A percentile compares a stretch with the other conserved stretches of the same genome.
Evolutionary conservation across 768 basidiomycete species (phyloP).

Genomic region (Podaxis carcinomalis): DNA sequence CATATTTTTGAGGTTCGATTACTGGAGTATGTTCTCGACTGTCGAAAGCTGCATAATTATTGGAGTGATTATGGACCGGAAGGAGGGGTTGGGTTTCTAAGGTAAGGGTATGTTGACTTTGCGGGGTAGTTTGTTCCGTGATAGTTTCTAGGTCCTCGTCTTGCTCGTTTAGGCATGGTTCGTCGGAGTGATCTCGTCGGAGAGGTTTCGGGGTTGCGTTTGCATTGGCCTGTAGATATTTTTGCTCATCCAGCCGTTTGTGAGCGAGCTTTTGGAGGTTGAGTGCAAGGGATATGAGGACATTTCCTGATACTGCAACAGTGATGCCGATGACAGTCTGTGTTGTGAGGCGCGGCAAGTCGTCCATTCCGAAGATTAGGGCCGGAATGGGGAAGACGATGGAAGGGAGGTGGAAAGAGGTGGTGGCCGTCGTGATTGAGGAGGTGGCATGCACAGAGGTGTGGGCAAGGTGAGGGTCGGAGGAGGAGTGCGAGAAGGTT

Average conservation of each 20-base stretch:
- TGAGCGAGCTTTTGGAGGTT: slow-evolving; percentile 94
- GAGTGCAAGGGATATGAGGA: slow-evolving; percentile 86
- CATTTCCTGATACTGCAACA: slow-evolving; percentile 79
- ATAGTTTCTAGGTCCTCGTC: slow-evolving; percentile 9
- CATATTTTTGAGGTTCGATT: background rate
- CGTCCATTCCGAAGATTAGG: slow-evolving; percentile 22
- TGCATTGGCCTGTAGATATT: slow-evolving; percentile 14
- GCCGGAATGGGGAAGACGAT: background rate
- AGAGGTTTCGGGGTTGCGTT: background rate
- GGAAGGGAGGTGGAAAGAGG: background rate
- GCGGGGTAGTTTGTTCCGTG: background rate
- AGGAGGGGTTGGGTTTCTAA: slow-evolving; percentile 6
- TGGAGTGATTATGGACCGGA: background rate
- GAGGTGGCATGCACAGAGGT: background rate
- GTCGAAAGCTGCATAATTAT: background rate
- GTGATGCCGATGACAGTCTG: slow-evolving; percentile 72
- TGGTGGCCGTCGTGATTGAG: background rate
- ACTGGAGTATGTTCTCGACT: background rate
- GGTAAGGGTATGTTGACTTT: background rate
- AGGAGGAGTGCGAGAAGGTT: background rate
- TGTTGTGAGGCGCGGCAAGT: slow-evolving; percentile 51
- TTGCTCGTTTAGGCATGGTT: slow-evolving; percentile 6
- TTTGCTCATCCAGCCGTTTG: slow-evolving; percentile 50
- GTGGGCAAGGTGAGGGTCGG: background rate
- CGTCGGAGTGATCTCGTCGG: background rate